Base-by-base conservation (phyloP, 805 yeast genomes). In the Candida krabiensis region DNA sequence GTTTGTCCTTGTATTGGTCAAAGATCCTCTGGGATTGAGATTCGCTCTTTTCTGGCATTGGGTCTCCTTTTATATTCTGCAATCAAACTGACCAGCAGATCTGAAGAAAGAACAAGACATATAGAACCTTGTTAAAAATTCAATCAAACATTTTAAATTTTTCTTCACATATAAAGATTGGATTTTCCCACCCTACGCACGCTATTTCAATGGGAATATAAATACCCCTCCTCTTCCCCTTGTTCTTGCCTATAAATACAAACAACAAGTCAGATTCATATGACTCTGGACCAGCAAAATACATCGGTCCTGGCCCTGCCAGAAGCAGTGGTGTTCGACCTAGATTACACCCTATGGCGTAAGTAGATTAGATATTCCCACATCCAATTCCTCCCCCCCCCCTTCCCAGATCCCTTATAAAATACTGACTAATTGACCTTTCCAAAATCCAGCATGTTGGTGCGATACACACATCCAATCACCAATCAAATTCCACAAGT, bases 321-420 rank as follows among this genome's bases (percentile, higher is more conserved):
- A 1, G 65, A 67, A 38, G 80, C 77, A 2, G 80, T 83, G 9
- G 89, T 84, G 0, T 82, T 84, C 55, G 93, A 84, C 48, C 62
- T 84, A 29, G 93, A 84, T 56, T 84, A 79, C 53, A 84, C 93
- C 0, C 60, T 84, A 23, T 84, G 93, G 93, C 90, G 85, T 66
- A 58, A 40, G 73, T 61, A 17, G 13, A 14, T 28, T 9, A 23
- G n/a, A 19, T n/a, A 18, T 34, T 15, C 11, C 7, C 9, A 21
- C 9, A 8, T 21, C 9, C 24, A 15, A 14, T 7, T 16, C 23
- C 27, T n/a, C 9, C 15, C 9, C 19, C 26, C 12, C n/a, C 8
- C 9, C 16, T 36, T 23, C 41, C 38, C 21, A 35, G 30, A 12
- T 11, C 27, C n/a, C 27, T 23, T 9, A 28, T n/a, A n/a, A 39